These are phyloP conservation scores for Catunica adiposa DNA, from an alignment of 2,329 filamentous ascomycete genomes.

Conservation along the genomic window DNA sequence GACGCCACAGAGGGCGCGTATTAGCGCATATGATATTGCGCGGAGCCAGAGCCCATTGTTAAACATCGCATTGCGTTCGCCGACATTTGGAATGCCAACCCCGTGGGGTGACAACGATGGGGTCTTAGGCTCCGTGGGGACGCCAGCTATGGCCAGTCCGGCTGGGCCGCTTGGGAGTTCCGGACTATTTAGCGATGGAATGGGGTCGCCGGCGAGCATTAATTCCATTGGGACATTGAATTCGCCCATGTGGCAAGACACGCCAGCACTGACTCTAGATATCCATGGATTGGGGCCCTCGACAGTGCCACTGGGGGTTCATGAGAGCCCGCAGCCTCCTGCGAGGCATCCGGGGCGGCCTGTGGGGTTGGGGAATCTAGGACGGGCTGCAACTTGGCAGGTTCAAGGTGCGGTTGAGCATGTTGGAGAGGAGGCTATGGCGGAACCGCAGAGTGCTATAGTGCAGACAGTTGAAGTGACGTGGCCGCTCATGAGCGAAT, in stretches of 20 bases:
- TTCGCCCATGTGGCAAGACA: conserved; percentile 2
- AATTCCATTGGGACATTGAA: background rate
- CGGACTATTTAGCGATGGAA: background rate
- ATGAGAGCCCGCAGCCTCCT: background rate
- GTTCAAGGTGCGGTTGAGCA: background rate
- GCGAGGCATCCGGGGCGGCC: conserved; percentile 6
- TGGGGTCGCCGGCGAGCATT: background rate
- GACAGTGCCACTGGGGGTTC: background rate
- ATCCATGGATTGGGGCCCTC: background rate
- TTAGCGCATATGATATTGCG: conserved; percentile 2
- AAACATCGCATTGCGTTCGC: conserved; percentile 9
- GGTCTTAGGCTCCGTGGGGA: background rate
- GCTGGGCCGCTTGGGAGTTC: background rate
- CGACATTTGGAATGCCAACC: conserved; percentile 8
- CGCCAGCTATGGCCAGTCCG: conserved; percentile 5
- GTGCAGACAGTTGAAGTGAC: background rate
- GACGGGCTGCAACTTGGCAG: conserved; percentile 4
- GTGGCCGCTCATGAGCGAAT: conserved; percentile 3
- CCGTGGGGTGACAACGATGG: background rate
- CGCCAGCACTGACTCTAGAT: conserved; percentile 4
- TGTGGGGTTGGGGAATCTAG: background rate
- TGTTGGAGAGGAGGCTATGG: conserved; percentile 4
- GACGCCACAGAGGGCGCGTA: background rate
- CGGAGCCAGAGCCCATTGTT: conserved; percentile 5
- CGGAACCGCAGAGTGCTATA: conserved; percentile 6